Percentiles rank a stretch among this genome's conserved stretches.
Evolutionary conservation across 75 land plant genomes (phyloP).

Genomic region (Picea glauca): DNA sequence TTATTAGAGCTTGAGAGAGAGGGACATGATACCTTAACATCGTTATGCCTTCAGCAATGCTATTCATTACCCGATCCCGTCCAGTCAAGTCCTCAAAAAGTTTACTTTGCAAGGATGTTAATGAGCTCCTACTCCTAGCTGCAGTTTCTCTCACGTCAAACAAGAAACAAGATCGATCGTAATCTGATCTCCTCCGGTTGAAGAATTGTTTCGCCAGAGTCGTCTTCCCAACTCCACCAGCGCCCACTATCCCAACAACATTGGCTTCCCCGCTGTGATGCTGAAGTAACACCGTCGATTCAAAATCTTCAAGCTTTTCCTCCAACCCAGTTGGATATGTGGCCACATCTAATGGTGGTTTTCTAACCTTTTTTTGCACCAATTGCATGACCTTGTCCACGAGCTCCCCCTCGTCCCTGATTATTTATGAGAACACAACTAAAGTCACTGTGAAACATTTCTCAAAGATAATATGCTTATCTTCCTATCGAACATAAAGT

Average conservation of each 20-base stretch:
- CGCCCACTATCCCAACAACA: background rate
- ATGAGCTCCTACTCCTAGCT: background rate
- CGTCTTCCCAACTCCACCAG: background rate
- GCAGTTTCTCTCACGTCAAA: background rate
- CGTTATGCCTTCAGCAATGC: background rate
- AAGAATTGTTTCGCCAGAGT: background rate
- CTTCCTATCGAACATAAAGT: too few relatives aligned
- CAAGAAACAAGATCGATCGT: background rate
- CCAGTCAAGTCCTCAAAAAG: background rate
- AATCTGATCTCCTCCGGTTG: background rate
- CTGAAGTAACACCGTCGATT: background rate
- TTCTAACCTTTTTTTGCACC: background rate
- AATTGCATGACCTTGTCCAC: background rate
- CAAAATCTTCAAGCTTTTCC: background rate
- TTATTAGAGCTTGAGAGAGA: background rate
- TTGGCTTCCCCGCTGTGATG: background rate
- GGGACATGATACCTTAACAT: background rate
- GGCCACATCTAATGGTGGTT: background rate
- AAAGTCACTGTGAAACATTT: too few relatives aligned
- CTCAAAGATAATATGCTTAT: too few relatives aligned
- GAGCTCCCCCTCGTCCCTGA: background rate
- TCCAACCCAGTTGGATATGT: background rate
- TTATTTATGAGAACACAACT: too few relatives aligned
- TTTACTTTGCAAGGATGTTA: background rate
- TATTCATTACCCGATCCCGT: background rate